Conservation (phyloP, 192 early-diverging fungal species). For the Physocladia obscura region DNA sequence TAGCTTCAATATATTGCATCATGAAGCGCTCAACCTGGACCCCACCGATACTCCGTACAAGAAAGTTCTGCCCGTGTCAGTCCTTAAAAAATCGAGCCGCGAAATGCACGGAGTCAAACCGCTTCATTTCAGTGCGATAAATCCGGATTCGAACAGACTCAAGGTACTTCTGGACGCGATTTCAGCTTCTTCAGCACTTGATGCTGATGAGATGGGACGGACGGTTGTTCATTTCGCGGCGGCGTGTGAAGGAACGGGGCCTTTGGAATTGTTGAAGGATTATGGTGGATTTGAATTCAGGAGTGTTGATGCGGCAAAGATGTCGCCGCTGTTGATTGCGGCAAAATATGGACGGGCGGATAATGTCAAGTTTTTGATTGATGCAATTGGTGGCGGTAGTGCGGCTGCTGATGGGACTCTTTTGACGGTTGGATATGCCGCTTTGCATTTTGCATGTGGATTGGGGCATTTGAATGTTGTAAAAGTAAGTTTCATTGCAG, state of each 20-base stretch:
- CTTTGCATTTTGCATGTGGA: slow-evolving; percentile 39
- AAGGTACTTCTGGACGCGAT: slow-evolving; percentile 37
- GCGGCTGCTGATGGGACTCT: slow-evolving; percentile 43
- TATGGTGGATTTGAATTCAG: slow-evolving; percentile 31
- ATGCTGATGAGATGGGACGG: slow-evolving; percentile 44
- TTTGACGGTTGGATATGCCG: slow-evolving; percentile 27
- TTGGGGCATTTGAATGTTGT: slow-evolving; percentile 39
- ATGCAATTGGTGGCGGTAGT: slow-evolving; percentile 14
- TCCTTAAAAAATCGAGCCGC: slow-evolving; percentile 43
- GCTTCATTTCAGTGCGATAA: slow-evolving; percentile 49
- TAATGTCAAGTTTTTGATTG: slow-evolving; percentile 34
- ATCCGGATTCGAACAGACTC: slow-evolving; percentile 36
- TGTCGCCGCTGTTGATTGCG: slow-evolving; percentile 49
- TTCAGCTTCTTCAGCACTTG: slow-evolving; percentile 25
- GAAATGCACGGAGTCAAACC: slow-evolving; percentile 40
- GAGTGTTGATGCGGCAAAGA: slow-evolving; percentile 34
- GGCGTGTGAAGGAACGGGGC: slow-evolving; percentile 39
- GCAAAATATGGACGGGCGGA: slow-evolving; percentile 46
- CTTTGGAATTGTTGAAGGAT: slow-evolving; percentile 45
- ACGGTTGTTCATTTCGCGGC: slow-evolving; percentile 54
- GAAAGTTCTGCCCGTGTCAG: slow-evolving; percentile 29
- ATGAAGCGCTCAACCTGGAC: slow-evolving; percentile 19
- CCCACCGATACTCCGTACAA: neutral
- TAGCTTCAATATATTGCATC: slow-evolving; percentile 36
- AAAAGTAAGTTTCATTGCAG: neutral